phyloP scores from a whole-genome alignment of 257 asterid genomes.

The Rauvolfia tetraphylla region DNA sequence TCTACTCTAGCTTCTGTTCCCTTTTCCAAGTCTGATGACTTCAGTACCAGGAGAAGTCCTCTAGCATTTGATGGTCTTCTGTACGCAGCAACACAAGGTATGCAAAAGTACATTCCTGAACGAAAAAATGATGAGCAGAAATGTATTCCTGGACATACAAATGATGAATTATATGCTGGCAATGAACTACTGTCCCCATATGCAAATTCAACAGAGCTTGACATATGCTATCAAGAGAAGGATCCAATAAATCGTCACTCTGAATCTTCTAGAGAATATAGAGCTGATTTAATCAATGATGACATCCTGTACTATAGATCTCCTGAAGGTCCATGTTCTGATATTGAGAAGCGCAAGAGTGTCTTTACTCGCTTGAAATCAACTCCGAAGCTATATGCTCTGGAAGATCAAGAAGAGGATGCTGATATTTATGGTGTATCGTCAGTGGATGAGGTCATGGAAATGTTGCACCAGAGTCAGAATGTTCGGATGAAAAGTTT shows the following conservation, averaged over 20 bases:
- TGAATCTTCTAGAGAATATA: conserved; percentile 14
- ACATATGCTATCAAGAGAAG: conserved; percentile 23
- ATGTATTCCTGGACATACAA: conserved; percentile 26
- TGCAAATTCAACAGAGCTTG: conserved; percentile 14
- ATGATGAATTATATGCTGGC: conserved; percentile 24
- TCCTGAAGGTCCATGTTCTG: conserved; percentile 31
- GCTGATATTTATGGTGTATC: conserved; percentile 35
- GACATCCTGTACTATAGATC: conserved; percentile 19
- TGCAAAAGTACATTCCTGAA: conserved; percentile 24
- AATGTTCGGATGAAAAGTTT: conserved; percentile 26
- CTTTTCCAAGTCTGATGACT: conserved; percentile 13
- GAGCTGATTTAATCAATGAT: conserved; percentile 13
- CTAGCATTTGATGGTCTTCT: conserved; percentile 24
- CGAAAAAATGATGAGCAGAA: conserved; percentile 22
- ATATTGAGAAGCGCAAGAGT: conserved; percentile 39
- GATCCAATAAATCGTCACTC: conserved; percentile 25
- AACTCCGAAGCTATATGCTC: conserved; percentile 15
- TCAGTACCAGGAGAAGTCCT: not conserved
- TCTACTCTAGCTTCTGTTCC: conserved; percentile 16
- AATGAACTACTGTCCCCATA: conserved; percentile 18
- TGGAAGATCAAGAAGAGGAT: conserved; percentile 23
- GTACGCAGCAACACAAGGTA: conserved; percentile 15
- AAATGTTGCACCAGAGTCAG: conserved; percentile 34
- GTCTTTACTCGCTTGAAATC: conserved; percentile 61
- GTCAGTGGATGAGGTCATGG: conserved; percentile 68